These are phyloP conservation scores for Aspergillus tubingensis DNA, from an alignment of 2,329 filamentous ascomycete genomes.

Conservation along the genomic window DNA sequence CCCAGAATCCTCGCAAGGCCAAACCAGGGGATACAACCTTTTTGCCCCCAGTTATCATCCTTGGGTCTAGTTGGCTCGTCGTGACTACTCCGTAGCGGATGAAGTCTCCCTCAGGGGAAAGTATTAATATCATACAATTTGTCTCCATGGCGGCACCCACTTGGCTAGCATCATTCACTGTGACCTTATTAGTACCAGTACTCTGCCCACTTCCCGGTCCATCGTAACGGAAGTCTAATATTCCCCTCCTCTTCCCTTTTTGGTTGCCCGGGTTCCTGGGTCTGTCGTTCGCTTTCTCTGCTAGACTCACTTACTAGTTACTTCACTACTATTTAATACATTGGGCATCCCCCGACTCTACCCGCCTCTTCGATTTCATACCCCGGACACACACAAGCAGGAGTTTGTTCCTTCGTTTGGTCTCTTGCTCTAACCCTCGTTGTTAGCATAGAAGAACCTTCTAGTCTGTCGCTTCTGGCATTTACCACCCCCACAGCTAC, in stretches of 20 bases:
- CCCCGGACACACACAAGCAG: not conserved
- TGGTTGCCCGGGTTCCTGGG: conserved; percentile 5
- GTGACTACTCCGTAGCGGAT: conserved; percentile 1
- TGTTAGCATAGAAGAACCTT: not conserved
- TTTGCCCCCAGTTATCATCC: conserved; percentile 16
- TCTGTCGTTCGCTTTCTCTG: conserved; percentile 2
- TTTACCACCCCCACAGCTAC: not conserved
- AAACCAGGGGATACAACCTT: conserved; percentile 14
- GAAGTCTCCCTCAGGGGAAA: conserved; percentile 3
- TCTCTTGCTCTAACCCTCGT: not conserved
- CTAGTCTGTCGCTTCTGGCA: not conserved
- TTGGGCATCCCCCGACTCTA: not conserved
- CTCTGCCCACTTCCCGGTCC: conserved; percentile 1
- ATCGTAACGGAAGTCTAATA: conserved; percentile 11
- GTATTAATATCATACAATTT: conserved; percentile 16
- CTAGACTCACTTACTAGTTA: conserved; percentile 10
- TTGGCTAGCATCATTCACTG: conserved; percentile 5
- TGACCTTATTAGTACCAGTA: not conserved
- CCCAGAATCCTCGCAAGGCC: conserved; percentile 2
- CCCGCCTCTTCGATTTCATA: conserved; percentile 2
- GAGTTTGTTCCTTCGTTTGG: not conserved
- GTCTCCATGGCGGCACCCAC: conserved; percentile 9
- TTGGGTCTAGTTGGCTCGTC: conserved; percentile 7
- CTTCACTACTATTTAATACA: conserved; percentile 13
- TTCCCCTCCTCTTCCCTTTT: conserved; percentile 7